Base-by-base conservation (phyloP, 2,329 filamentous ascomycete species). In the Hyphodiscus sp. region DNA sequence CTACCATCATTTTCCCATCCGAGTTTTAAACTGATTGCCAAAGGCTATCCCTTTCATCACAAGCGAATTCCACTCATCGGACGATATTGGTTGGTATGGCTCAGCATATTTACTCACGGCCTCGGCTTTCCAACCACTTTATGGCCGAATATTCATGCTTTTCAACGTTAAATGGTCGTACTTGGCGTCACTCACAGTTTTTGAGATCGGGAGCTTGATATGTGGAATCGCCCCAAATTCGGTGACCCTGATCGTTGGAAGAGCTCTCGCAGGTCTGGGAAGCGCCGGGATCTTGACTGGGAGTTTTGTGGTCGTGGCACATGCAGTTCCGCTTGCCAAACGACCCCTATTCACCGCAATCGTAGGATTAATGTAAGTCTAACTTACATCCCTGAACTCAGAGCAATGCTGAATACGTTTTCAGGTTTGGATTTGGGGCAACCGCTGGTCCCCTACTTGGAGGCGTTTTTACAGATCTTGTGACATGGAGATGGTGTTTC, bases 241-340 rank as follows among this genome's bases (percentile, higher is more conserved):
- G 13, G 60, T 63, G 5, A 61, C 64, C 1, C 58, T 70, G 16
- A 69, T 70, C 23, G 55, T 68, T 30, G 68, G 68, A 30, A 61
- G 68, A 47, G 65, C 67, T 11, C 55, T 70, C 19, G 63, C 64
- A 46, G 68, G 67, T 38, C 29, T 68, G 16, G 67, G 68, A 1
- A 58, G 60, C 41, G 63, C 59, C 18, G 68, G 65, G 1, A 60
- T 67, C 20, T 18, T 71, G 65, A 57, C 67, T 0, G 74, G 74
- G 0, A 68, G 69, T 10, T 70, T 74, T 61, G 73, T 69, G 2
- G 72, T 76, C 26, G 70, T 75, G 50, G 69, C 66, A 0, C 71
- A 67, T 49, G 30, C 53, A 6, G 56, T 62, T 1, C 59, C 61
- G 0, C 41, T 62, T 18, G 23, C 46, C 2, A 38, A 58, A 20